Evolutionary conservation across 2,329 filamentous ascomycete genomes (phyloP).

Genomic region (Pyricularia sp.): DNA sequence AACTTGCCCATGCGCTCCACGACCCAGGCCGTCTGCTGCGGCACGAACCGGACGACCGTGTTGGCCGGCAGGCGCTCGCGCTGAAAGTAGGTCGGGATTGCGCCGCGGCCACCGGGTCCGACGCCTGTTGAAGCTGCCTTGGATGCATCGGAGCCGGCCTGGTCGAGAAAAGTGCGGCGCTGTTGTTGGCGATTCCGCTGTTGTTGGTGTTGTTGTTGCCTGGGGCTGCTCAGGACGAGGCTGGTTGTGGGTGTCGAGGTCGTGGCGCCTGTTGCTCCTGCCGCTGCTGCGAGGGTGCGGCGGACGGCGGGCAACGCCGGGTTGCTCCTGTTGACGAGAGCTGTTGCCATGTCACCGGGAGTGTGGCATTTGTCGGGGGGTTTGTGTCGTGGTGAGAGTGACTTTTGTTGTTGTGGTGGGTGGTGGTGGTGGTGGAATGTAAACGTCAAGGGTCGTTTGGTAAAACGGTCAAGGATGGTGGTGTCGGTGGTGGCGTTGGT

Average conservation of each 20-base stretch:
- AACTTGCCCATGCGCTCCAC: slow-evolving; percentile 99
- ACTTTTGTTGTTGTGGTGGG: neutral
- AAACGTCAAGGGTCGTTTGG: too few relatives aligned
- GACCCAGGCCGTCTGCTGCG: slow-evolving; percentile 99
- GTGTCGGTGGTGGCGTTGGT: neutral
- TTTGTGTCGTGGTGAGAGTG: neutral
- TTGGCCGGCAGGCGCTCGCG: slow-evolving; percentile 69
- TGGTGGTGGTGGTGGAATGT: too few relatives aligned
- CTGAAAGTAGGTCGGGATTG: slow-evolving; percentile 69
- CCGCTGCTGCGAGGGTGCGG: neutral
- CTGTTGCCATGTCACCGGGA: slow-evolving; percentile 1
- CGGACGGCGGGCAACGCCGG: neutral
- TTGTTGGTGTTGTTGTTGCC: neutral
- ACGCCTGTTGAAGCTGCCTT: slow-evolving; percentile 10
- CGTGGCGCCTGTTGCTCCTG: neutral
- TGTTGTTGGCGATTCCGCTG: neutral
- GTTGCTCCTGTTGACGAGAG: neutral
- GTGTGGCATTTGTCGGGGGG: slow-evolving; percentile 1
- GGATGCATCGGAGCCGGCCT: slow-evolving; percentile 15
- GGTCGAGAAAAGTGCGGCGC: slow-evolving; percentile 10
- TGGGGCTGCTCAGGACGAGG: neutral
- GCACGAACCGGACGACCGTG: slow-evolving; percentile 89
- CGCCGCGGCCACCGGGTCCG: slow-evolving; percentile 7
- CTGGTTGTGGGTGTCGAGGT: neutral
- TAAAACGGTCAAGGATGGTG: neutral